Percentiles rank a stretch among this genome's conserved stretches.
These are phyloP conservation scores for Aspergillus glaucus DNA, from an alignment of 2,329 filamentous ascomycete genomes.

Conservation along the genomic window DNA sequence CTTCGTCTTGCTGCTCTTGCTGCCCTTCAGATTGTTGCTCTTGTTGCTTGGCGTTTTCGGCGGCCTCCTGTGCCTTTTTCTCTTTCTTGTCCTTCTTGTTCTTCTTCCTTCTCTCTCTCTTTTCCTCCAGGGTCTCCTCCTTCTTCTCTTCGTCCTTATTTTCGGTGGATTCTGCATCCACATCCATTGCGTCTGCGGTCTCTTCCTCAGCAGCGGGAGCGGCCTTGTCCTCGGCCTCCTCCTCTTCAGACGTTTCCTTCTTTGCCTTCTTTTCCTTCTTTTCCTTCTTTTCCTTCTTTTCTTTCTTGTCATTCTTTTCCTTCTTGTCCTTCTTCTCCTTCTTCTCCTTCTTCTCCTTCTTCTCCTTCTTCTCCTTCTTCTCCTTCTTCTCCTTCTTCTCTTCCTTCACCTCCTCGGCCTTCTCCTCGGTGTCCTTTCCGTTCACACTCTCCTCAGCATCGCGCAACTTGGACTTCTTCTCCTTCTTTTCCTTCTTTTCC, in stretches of 20 bases:
- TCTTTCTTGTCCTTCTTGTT: constrained; percentile 16
- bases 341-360: constrained; percentile 4
- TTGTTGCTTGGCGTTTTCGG: constrained; percentile 22
- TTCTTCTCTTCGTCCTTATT: constrained; percentile 5
- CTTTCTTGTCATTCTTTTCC: constrained; percentile 11
- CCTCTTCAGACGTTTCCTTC: neutral
- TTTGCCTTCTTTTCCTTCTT: constrained; percentile 4
- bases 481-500: constrained; percentile 19
- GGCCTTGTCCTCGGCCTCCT: constrained; percentile 7
- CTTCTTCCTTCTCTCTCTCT: constrained; percentile 13
- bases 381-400: constrained; percentile 10
- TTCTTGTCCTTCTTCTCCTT: constrained; percentile 12
- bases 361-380: constrained; percentile 6
- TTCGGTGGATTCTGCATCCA: constrained; percentile 5
- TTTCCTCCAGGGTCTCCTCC: constrained; percentile 9
- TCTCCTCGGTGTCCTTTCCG: constrained; percentile 2
- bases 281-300: constrained; percentile 11
- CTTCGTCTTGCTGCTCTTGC: constrained; percentile 3
- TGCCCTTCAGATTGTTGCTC: constrained; percentile 16
- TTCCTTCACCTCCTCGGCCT: constrained; percentile 5
- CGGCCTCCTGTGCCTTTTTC: constrained; percentile 21
- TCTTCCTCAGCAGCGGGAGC: constrained; percentile 7
- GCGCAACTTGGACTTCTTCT: constrained; percentile 8
- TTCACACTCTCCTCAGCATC: constrained; percentile 3
- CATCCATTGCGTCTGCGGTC: constrained; percentile 11